Base-by-base conservation (phyloP, 371 early-diverging fungal species). In the Mortierella sp. region DNA sequence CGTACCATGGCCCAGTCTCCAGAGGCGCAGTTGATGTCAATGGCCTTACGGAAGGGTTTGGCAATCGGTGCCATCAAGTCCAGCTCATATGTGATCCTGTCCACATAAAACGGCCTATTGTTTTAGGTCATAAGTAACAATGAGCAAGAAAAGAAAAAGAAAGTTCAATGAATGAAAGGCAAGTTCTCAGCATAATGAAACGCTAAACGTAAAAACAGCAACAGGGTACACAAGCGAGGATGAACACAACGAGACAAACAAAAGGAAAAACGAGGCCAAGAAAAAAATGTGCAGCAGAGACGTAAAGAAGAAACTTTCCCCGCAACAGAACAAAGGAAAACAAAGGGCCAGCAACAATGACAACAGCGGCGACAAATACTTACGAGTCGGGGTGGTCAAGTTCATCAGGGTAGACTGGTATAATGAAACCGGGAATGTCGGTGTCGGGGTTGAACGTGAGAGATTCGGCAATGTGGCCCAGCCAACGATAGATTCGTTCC, bases 1-100 rank as follows among this genome's bases (percentile, higher is more conserved):
- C 48, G 10, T 80, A 83, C 84, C 84, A 83, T 77, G 10, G 85
- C 85, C 85, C 85, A 84, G 31, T 72, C 85, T 10, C 85, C 85
- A 46, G 81, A 64, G 2, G 76, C 31, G 40, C 85, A 84, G 24
- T 84, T 80, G 72, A 84, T 70, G 34, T 84, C 85, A 48, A 84
- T 84, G 16, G 73, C 80, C 69, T 75, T 84, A 34, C 85, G 77
- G 61, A 80, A 70, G 11, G 78, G 78, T 28, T 70, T 80, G 67
- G 74, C 74, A 21, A 84, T 34, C 19, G 85, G 81, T 3, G 85
- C 78, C 78, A 80, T 81, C 50, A 84, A 59, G 70, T 80, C 85
- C 71, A 84, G 74, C 43, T 84, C 85, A 37, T 78, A 84, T 6
- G 85, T 84, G 69, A 84, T 80, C 8, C 85, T 75, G 61, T 84